Percentiles rank a stretch among this genome's conserved stretches.
Evolutionary conservation across 148 eudicot genomes (phyloP).

Genomic region (Arctostaphylos glauca): DNA sequence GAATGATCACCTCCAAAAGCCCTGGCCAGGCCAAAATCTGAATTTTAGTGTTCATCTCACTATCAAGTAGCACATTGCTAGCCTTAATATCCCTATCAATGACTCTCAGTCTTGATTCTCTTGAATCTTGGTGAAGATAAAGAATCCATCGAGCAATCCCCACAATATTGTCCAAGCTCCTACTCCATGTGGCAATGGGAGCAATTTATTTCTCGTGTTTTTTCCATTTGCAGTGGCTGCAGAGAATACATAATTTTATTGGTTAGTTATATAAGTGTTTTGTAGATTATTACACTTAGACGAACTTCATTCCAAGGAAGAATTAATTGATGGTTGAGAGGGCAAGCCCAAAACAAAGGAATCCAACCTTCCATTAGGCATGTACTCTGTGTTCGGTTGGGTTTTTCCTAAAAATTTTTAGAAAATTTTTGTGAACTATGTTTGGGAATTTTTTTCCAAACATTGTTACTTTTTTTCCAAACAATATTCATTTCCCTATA

Average conservation of each 20-base stretch:
- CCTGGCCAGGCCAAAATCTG: slow-evolving; percentile 1
- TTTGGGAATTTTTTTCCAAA: too few species aligned
- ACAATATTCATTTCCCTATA: too few species aligned
- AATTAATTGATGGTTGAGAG: background rate
- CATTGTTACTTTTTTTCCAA: too few species aligned
- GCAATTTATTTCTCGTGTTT: background rate
- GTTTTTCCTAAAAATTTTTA: too few species aligned
- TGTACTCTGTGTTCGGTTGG: too few species aligned
- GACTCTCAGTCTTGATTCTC: too few species aligned
- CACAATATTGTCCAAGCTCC: slow-evolving; percentile 14
- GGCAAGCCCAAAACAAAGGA: slow-evolving; percentile 16
- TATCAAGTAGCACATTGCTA: slow-evolving; percentile 2
- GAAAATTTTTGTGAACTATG: too few species aligned
- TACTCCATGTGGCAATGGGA: background rate
- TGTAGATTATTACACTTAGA: background rate
- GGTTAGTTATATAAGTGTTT: too few species aligned
- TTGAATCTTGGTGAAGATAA: slow-evolving; percentile 11
- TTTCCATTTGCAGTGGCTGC: background rate
- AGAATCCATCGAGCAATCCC: slow-evolving; percentile 23
- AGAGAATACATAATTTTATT: background rate
- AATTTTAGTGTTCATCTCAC: slow-evolving; percentile 9
- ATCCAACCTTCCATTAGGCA: slow-evolving; percentile 16
- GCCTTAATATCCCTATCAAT: background rate
- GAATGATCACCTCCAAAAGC: background rate
- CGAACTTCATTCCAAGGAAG: background rate